phyloP scores from a whole-genome alignment of 805 yeast species.

The Jamesozyma gamospora region DNA sequence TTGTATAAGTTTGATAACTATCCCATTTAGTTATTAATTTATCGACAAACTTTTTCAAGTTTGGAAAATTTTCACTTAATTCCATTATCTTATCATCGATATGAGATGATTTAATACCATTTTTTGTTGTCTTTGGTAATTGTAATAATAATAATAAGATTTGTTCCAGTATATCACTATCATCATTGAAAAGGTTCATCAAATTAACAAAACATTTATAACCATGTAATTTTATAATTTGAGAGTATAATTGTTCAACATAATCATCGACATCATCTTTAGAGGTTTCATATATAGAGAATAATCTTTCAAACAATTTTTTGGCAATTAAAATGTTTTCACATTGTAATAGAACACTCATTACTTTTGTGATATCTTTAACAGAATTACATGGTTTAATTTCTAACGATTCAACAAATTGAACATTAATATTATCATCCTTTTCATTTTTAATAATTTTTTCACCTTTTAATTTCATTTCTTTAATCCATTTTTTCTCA shows the following conservation, averaged over 20 bases:
- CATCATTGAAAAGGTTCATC: slow-evolving; percentile 33
- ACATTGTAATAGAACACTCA: slow-evolving; percentile 70
- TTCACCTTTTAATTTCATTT: slow-evolving; percentile 40
- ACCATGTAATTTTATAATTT: slow-evolving; percentile 75
- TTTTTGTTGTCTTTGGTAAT: slow-evolving; percentile 70
- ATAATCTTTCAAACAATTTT: slow-evolving; percentile 56
- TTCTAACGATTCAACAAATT: slow-evolving; percentile 51
- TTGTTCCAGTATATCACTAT: slow-evolving; percentile 31
- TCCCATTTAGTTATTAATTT: slow-evolving; percentile 60
- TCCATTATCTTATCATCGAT: slow-evolving; percentile 50
- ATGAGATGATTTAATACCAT: slow-evolving; percentile 63
- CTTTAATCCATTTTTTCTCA: slow-evolving; percentile 64
- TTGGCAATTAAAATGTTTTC: slow-evolving; percentile 56
- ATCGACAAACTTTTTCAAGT: slow-evolving; percentile 23
- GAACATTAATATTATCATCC: slow-evolving; percentile 49
- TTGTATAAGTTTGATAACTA: slow-evolving; percentile 65
- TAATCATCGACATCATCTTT: slow-evolving; percentile 21
- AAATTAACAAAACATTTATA: slow-evolving; percentile 65
- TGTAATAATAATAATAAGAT: slow-evolving; percentile 47
- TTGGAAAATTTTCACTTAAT: slow-evolving; percentile 22
- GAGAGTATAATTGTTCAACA: slow-evolving; percentile 38
- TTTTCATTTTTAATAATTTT: slow-evolving; percentile 36
- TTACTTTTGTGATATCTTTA: slow-evolving; percentile 65
- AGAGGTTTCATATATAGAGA: slow-evolving; percentile 32
- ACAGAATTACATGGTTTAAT: slow-evolving; percentile 38